phyloP scores from a whole-genome alignment of 371 early-diverging fungal genomes.

The Circinella minor region DNA sequence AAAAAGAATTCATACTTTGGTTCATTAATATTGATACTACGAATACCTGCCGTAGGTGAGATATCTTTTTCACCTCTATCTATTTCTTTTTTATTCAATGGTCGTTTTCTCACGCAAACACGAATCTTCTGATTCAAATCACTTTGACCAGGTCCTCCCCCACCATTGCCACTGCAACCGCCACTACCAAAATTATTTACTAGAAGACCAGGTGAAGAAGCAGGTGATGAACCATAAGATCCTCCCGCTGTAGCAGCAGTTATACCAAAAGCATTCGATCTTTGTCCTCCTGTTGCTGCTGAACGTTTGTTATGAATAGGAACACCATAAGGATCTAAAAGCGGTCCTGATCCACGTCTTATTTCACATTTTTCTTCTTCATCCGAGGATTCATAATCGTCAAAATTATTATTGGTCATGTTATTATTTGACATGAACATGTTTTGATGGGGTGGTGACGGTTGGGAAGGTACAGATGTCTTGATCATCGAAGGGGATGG shows the following conservation, averaged over 20 bases:
- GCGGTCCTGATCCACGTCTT: conserved; percentile 32
- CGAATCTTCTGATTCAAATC: conserved; percentile 82
- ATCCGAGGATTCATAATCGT: conserved; percentile 23
- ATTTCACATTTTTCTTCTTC: conserved; percentile 25
- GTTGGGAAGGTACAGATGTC: not conserved
- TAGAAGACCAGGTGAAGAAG: conserved; percentile 11
- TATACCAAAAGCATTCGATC: conserved; percentile 22
- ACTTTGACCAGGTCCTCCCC: conserved; percentile 8
- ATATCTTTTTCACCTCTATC: conserved; percentile 84
- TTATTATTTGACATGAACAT: not conserved
- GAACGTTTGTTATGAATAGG: conserved; percentile 25
- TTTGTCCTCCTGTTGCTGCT: not conserved
- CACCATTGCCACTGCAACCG: no score
- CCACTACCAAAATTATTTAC: not conserved
- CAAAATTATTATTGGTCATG: not conserved
- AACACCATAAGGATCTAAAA: conserved; percentile 50
- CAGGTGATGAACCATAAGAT: conserved; percentile 19
- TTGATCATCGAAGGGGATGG: not conserved
- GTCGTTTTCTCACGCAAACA: conserved; percentile 95
- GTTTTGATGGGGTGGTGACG: not conserved
- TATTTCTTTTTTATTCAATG: conserved; percentile 83
- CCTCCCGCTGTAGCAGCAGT: conserved; percentile 9
- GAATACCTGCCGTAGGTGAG: conserved; percentile 63
- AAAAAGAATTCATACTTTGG: conserved; percentile 70
- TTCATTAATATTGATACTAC: conserved; percentile 83